Conservation (phyloP, 2,329 filamentous ascomycete species). For the Colletotrichum endophyticum region DNA sequence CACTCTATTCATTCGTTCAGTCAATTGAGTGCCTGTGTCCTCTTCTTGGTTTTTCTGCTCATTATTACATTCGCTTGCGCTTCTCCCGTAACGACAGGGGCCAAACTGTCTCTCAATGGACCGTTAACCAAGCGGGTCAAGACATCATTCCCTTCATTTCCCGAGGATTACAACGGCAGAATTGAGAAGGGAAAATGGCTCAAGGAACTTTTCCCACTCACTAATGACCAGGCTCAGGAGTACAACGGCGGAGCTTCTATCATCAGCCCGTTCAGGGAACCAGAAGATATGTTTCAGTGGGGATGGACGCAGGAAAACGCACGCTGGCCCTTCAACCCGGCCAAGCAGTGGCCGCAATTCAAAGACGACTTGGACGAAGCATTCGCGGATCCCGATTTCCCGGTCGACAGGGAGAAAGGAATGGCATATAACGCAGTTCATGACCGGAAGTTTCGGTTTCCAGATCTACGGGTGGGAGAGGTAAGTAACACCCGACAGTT, state of each 20-base stretch:
- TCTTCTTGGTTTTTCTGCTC: neutral
- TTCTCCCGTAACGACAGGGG: neutral
- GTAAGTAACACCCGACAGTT: neutral
- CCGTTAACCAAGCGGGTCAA: neutral
- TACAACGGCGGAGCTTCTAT: neutral
- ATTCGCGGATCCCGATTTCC: neutral
- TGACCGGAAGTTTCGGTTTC: rapidly evolving
- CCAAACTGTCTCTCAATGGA: neutral
- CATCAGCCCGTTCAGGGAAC: neutral
- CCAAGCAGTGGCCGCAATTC: neutral
- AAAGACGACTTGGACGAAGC: neutral
- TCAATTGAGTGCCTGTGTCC: neutral
- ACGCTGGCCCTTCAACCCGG: neutral
- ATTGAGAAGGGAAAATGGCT: neutral
- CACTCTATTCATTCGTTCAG: neutral
- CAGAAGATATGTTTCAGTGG: neutral
- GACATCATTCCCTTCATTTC: neutral
- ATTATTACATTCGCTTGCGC: neutral
- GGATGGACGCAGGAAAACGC: neutral
- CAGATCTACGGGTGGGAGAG: neutral
- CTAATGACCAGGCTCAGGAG: neutral
- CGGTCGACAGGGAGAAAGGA: neutral
- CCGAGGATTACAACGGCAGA: neutral
- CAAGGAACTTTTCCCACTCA: neutral
- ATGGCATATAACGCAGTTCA: neutral